Evolutionary conservation across 192 early-diverging fungal species (phyloP).

Genomic region (Rhizophagus prolifer): DNA sequence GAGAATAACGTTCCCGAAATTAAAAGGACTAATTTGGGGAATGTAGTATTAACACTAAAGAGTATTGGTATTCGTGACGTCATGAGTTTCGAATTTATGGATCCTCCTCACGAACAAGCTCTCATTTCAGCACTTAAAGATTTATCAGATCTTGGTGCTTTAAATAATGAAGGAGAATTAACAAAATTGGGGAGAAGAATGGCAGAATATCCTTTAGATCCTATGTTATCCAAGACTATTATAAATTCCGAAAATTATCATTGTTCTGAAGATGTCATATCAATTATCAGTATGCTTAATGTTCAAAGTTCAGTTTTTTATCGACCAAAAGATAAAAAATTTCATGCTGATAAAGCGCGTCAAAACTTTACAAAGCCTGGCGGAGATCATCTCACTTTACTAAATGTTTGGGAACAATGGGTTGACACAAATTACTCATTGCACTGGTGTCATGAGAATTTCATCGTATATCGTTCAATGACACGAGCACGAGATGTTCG

Average conservation of each 20-base stretch:
- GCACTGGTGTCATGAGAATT: conserved; percentile 98
- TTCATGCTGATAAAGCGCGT: conserved; percentile 91
- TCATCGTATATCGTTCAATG: conserved; percentile 90
- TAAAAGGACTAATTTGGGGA: conserved; percentile 90
- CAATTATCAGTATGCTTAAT: conserved; percentile 92
- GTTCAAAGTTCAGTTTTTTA: conserved; percentile 81
- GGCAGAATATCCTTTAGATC: conserved; percentile 98
- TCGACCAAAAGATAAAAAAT: conserved; percentile 88
- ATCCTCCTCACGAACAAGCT: conserved; percentile 91
- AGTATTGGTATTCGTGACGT: conserved; percentile 97
- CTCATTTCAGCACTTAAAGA: conserved; percentile 91
- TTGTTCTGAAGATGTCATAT: conserved; percentile 91
- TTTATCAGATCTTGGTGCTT: conserved; percentile 86
- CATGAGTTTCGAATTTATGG: conserved; percentile 98
- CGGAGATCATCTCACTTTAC: conserved; percentile 90
- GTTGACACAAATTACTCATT: conserved; percentile 87
- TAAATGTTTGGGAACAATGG: conserved; percentile 93
- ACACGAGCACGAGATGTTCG: conserved; percentile 87
- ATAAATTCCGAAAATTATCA: conserved; percentile 89
- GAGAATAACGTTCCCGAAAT: conserved; percentile 97
- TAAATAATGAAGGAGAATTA: conserved; percentile 90
- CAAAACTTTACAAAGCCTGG: conserved; percentile 86
- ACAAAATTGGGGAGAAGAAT: conserved; percentile 96
- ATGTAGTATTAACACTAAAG: conserved; percentile 89
- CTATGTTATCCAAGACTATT: conserved; percentile 90